phyloP scores from a whole-genome alignment of 495 filamentous ascomycete species.

The Articulospora tetracladia region DNA sequence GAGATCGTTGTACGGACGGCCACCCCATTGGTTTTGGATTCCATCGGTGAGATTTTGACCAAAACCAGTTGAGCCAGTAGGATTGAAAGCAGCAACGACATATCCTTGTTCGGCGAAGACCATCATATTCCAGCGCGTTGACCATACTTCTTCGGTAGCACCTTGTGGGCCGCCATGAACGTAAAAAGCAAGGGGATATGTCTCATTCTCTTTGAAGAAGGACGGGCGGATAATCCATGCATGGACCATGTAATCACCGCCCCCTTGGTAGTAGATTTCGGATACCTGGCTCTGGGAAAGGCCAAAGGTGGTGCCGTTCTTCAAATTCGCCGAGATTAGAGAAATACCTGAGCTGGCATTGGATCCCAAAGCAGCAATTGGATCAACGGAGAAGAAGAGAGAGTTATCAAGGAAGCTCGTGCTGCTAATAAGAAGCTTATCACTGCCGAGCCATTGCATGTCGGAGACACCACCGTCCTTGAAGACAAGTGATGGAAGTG shows the following conservation, averaged over 20 bases:
- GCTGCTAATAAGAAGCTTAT: conserved; percentile 57
- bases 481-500: conserved; percentile 49
- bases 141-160: conserved; percentile 29
- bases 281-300: conserved; percentile 26
- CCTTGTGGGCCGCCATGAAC: conserved; percentile 87
- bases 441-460: conserved; percentile 41
- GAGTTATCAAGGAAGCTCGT: conserved; percentile 64
- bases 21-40: conserved; percentile 75
- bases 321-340: conserved; percentile 12
- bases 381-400: conserved; percentile 55
- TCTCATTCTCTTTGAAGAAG: conserved; percentile 61
- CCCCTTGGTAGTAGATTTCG: conserved; percentile 64
- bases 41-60: conserved; percentile 73
- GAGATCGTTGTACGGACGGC: conserved; percentile 70
- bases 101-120: conserved; percentile 90
- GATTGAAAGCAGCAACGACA: conserved; percentile 79
- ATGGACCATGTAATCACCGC: conserved; percentile 57
- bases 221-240: conserved; percentile 78
- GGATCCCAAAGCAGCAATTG: conserved; percentile 17
- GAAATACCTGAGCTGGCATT: conserved; percentile 8
- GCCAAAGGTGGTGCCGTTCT: conserved; percentile 4
- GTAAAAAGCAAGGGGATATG: conserved; percentile 74
- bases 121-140: conserved; percentile 84
- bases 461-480: conserved; percentile 54
- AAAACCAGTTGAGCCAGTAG: conserved; percentile 81